Base-by-base conservation (phyloP, 2,329 filamentous ascomycete species). In the Xylaria sp. region DNA sequence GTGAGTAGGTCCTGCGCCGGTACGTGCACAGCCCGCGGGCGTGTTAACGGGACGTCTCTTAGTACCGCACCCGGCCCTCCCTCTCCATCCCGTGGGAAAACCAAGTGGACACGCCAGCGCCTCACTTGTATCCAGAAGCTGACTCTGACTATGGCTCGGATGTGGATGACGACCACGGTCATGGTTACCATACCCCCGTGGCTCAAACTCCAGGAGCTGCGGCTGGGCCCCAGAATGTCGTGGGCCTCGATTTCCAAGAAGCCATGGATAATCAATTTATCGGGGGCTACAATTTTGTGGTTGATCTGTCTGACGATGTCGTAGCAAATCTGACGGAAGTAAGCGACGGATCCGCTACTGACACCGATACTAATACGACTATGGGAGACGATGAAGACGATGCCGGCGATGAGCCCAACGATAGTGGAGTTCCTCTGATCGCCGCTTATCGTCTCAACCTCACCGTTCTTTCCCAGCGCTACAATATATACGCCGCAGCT, bases 401-500 rank as follows among this genome's bases (percentile, higher is more conserved):
- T 32, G 52, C 10, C 20, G 34, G 18, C 18, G 54, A 50, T 39
- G 48, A 37, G 8, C 10, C 10, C 34, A 25, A 3, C 37, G 46
- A n/a, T 39, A 44, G 59, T 18, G 13, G 20, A 12, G 59, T 63
- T 20, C 78, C 78, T 7, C 59, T 44, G 28, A 74, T 81, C 18
- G 81, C 83, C 50, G 66, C 70, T 18, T 85, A 80, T 72, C 82
- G 88, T 18, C 83, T 86, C 70, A 90, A 90, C 70, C 79, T 90
- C 65, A 89, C 87, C 1, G 85, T 84, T 1, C 79, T 90, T 13
- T 90, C 88, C 0, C 87, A 89, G 71, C 79, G 78, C 51, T 86
- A 85, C 76, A 89, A 90, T 84, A 83, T 91, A 25, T 91, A 90
- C 77, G 89, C 91, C 73, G 85, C 84, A 12, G 89, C 87, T 13